These are phyloP conservation scores for Paraphoma sp. DNA, from an alignment of 2,329 filamentous ascomycete genomes.

Conservation along the genomic window DNA sequence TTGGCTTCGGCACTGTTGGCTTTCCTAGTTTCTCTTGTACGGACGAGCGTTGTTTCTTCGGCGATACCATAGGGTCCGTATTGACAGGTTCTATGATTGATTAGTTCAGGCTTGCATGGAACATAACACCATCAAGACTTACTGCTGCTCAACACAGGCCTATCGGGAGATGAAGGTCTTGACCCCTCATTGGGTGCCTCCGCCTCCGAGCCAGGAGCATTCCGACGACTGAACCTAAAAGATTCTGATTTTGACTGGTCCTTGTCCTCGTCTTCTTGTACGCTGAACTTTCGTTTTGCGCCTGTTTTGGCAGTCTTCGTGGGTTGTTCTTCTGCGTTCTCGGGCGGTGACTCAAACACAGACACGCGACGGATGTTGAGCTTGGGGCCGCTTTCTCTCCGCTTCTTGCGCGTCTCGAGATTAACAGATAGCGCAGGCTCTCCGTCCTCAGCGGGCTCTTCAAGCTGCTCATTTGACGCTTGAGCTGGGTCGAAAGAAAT, in stretches of 20 bases:
- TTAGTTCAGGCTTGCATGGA: conserved; percentile 11
- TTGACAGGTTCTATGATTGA: conserved; percentile 56
- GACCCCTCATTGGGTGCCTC: conserved; percentile 20
- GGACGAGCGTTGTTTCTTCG: conserved; percentile 47
- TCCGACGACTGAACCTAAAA: conserved; percentile 56
- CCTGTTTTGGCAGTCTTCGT: conserved; percentile 29
- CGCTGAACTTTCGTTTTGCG: conserved; percentile 62
- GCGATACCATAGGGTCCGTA: conserved; percentile 52
- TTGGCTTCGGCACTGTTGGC: conserved; percentile 26
- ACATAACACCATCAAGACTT: conserved; percentile 20
- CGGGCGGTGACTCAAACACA: conserved; percentile 51
- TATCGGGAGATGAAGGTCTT: conserved; percentile 27
- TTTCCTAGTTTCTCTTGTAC: conserved; percentile 35
- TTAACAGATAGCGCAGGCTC: conserved; percentile 53
- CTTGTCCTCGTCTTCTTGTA: conserved; percentile 58
- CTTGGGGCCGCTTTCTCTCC: conserved; percentile 59
- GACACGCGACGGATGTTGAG: conserved; percentile 51
- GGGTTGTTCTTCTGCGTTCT: conserved; percentile 35
- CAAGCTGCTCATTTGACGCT: conserved; percentile 26
- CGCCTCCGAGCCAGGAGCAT: conserved; percentile 20
- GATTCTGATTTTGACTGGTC: conserved; percentile 43
- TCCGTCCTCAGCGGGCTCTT: conserved; percentile 44
- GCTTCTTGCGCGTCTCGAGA: conserved; percentile 60
- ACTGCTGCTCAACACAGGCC: conserved; percentile 53
- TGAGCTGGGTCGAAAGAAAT: conserved; percentile 52